Base-by-base conservation (phyloP, 2,329 filamentous ascomycete genomes). In the Pseudocercospora vitis region DNA sequence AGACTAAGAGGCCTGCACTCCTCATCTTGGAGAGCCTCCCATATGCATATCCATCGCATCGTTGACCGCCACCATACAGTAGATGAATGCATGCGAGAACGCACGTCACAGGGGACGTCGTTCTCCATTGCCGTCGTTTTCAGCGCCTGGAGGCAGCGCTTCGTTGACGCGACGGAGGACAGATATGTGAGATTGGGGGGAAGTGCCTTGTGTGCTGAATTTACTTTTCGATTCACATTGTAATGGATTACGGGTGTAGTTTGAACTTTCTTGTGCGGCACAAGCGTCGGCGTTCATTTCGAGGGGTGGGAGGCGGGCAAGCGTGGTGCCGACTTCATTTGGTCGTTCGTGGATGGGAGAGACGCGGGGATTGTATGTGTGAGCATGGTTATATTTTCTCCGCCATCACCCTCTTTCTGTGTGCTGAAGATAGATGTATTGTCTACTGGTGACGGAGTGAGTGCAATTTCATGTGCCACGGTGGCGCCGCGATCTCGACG, bases 181-280 rank as follows among this genome's bases (percentile, higher is more conserved):
- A 12, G 32, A 33, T 24, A 26, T 48, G 46, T 3, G 14, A 31
- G 11, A 48, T 33, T 14, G 29, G 45, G 33, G 31, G 45, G 28
- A 8, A 26, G 28, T 21, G 26, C 26, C 29, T 48, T 37, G 19
- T 12, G 23, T 37, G 28, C 19, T 29, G 7, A 16, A 23, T 21
- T 35, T 16, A 40, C 46, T 14, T 14, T 48, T 48, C 46, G 24
- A 9, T 39, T 39, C 46, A 35, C 29, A 37, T 35, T 33, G 46
- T 48, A 48, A 48, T 48, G 32, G 31, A 37, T 29, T 48, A 48
- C 29, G 31, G 46, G 19, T 48, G 45, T 48, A 35, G 37, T 48
- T 48, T 48, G 19, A n/a, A 35, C n/a, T n/a, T n/a, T n/a, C n/a
- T n/a, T n/a, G 24, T 48, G 31, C 46, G 23, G 46, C 46, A 48